Base-by-base conservation (phyloP, 176 grass and related monocot species). In the Typha latifolia region DNA sequence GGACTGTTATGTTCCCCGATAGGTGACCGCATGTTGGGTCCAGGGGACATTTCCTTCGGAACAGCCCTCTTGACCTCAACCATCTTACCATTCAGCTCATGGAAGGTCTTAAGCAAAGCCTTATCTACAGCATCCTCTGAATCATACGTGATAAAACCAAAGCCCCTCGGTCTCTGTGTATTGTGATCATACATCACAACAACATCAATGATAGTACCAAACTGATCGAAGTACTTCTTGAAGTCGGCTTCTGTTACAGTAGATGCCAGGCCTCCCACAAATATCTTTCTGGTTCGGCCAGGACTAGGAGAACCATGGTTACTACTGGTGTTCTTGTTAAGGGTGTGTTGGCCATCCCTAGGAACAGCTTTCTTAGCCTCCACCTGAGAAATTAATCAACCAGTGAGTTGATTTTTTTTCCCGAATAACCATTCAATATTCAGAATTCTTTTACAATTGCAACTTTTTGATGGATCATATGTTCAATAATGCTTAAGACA, bases 281-380 rank as follows among this genome's bases (percentile, higher is more conserved):
- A 96, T 74, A 96, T 96, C 80, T 96, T 96, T 69, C 88, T 91
- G 16, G 85, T 96, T 20, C 80, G 82, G 20, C 80, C 80, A 15
- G 82, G 88, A 61, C 87, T 74, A 16, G 77, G 85, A 27, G 88
- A 89, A 71, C 87, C 85, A 78, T 88, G 88, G 47, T 63, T 66
- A 37, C 77, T 89, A 27, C 69, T 65, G 14, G 64, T 84, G 13
- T 68, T 91, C 77, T 87, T 85, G 52, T 79, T 83, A 14, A 86
- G 72, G 47, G 68, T 66, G 14, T 81, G 77, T 61, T 86, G 75
- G 72, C 91, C 92, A 19, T 96, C 92, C 22, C 92, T 76, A 1
- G 92, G 88, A 77, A 96, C 82, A 43, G 92, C 88, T 77, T 91
- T 96, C 72, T 96, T 96, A 0, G 92, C 92, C 77, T 96, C 92